phyloP scores from a whole-genome alignment of 169 alveolate species.

The Theileria parva region DNA sequence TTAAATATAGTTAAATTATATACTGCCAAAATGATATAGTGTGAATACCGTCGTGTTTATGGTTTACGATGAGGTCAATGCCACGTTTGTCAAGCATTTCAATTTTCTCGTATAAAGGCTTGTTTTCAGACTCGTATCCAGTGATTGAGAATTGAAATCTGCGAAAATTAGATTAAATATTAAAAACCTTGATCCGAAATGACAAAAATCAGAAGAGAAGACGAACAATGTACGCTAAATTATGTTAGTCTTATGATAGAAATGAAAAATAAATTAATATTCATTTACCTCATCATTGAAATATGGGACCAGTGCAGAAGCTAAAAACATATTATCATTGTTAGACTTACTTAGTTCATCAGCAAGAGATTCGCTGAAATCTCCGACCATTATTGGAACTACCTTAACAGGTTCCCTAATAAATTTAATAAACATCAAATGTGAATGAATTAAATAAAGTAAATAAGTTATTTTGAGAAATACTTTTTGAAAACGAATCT shows the following conservation, averaged over 20 bases:
- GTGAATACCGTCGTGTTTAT: conserved; percentile 61
- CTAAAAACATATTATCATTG: conserved; percentile 19
- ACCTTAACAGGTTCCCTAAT: conserved; percentile 58
- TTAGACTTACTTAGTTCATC: conserved; percentile 24
- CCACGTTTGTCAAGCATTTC: conserved; percentile 83
- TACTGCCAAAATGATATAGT: too few relatives aligned
- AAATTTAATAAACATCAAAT: background rate
- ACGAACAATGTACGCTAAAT: conserved; percentile 75
- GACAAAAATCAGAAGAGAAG: conserved; percentile 92
- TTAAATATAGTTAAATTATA: too few relatives aligned
- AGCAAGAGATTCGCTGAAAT: conserved; percentile 40
- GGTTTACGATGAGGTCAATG: conserved; percentile 73
- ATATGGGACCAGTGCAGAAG: conserved; percentile 78
- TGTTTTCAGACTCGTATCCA: conserved; percentile 36
- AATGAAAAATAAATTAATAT: too few relatives aligned
- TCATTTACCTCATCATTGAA: conserved; percentile 71
- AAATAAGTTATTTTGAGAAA: background rate
- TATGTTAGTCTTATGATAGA: too few relatives aligned
- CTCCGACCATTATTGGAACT: conserved; percentile 85
- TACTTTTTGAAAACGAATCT: conserved; percentile 75
- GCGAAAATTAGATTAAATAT: background rate
- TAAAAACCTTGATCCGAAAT: conserved; percentile 86
- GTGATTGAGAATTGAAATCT: conserved; percentile 62
- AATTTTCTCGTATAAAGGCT: conserved; percentile 73
- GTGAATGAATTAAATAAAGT: conserved; percentile 3